phyloP scores from a whole-genome alignment of 805 yeast species.

The Nakazawaea ishiwadae region DNA sequence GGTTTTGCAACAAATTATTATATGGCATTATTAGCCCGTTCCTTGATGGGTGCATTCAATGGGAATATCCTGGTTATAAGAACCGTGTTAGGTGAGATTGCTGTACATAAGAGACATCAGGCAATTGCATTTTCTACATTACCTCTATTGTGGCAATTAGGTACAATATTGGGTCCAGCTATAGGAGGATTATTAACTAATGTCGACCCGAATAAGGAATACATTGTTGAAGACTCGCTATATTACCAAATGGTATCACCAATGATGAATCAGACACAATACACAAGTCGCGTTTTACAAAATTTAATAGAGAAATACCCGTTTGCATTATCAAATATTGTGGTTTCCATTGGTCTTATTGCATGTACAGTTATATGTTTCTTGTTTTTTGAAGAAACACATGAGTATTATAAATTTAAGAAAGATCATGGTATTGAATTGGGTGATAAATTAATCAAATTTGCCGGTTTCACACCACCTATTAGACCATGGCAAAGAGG shows the following conservation, averaged over 20 bases:
- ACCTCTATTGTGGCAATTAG: slow-evolving; percentile 59
- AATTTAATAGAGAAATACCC: slow-evolving; percentile 27
- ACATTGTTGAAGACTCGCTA: background rate
- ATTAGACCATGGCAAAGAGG: slow-evolving; percentile 10
- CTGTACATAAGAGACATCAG: slow-evolving; percentile 50
- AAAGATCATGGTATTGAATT: slow-evolving; percentile 40
- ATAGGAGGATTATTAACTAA: slow-evolving; percentile 27
- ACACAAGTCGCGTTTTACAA: background rate
- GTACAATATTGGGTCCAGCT: slow-evolving; percentile 55
- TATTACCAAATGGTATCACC: background rate
- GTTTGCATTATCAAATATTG: slow-evolving; percentile 46
- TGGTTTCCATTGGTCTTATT: slow-evolving; percentile 32
- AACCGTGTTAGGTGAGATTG: slow-evolving; percentile 57
- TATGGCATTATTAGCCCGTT: slow-evolving; percentile 49
- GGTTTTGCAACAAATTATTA: slow-evolving; percentile 52
- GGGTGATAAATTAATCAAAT: slow-evolving; percentile 32
- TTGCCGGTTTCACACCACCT: slow-evolving; percentile 15
- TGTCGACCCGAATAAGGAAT: too few relatives aligned
- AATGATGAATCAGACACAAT: background rate
- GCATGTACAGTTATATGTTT: slow-evolving; percentile 33
- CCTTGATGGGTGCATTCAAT: slow-evolving; percentile 49
- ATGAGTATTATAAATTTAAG: slow-evolving; percentile 24
- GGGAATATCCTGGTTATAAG: slow-evolving; percentile 61
- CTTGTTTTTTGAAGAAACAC: slow-evolving; percentile 52
- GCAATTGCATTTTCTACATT: slow-evolving; percentile 56